Evolutionary conservation across 495 filamentous ascomycete genomes (phyloP), one percentile per base, ranked within the genome.

Genomic region (Xanthoparmelia taractica): DNA sequence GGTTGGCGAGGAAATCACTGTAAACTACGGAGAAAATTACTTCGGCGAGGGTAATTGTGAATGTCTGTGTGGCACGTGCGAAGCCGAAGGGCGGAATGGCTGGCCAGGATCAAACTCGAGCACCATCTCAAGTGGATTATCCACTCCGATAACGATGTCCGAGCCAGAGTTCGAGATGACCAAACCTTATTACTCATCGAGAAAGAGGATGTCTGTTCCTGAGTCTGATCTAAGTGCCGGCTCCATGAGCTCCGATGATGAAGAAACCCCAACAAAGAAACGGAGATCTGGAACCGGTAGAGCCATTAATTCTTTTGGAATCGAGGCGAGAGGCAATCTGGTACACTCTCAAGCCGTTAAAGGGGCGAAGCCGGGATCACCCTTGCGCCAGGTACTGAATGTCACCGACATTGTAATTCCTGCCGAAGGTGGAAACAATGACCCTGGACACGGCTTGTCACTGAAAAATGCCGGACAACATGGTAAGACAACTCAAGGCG

Each of bases 1-100:
- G 31, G 77, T 88, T 4, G 95, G 91, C 6, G 92, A 97, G 63
- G 94, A 97, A 73, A 95, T 99, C 65, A 97, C 95, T 0, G 92
- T 97, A 1, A 89, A 84, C 5, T 99, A 99, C 71, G 89, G 92
- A 17, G 91, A 96, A 38, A 88, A 94, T 69, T 99, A 99, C 71
- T 99, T 99, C 74, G 94, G 95, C 5, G 85, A 87, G 43, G 86
- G 92, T 68, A 99, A 99, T 68, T 90, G 90, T 70, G 95, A 99
- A 72, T 99, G 94, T 73, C 79, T 99, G 3, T 99, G 94, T 72
- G 76, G 78, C 63, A 92, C 89, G 0, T 99, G 94, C 69, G 94
- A 99, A 74, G 74, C 79, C n/a, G 75, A 78, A 15, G 76, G 80
- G 61, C 77, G 81, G 34, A 96, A 95, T 74, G 95, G 94, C 11